A percentile compares a stretch with the other conserved stretches of the same genome.
Conservation (phyloP, 352 stramenopile genomes). For the Pythium sukuiense region DNA sequence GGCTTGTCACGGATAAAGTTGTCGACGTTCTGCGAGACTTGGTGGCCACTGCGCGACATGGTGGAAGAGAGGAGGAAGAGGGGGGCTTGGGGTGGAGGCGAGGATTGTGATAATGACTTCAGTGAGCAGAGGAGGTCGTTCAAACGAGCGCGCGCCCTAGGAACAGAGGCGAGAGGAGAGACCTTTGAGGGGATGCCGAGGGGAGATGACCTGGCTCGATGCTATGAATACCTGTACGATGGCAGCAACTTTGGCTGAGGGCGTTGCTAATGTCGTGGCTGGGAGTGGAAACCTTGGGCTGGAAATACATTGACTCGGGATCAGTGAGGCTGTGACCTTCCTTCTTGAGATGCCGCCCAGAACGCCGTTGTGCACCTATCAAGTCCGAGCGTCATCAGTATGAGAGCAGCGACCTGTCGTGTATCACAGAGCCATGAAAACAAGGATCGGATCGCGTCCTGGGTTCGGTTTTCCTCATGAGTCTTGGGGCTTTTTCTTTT, state of each 20-base stretch:
- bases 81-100: conserved; percentile 4
- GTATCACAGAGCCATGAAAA: conserved; percentile 1
- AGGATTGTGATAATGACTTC: conserved; percentile 11
- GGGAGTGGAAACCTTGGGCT: neutral
- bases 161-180: neutral
- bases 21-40: conserved; percentile 77
- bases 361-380: neutral
- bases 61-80: conserved; percentile 8
- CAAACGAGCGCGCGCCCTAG: neutral
- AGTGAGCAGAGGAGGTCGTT: neutral
- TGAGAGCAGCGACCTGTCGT: neutral
- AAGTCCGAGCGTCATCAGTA: neutral
- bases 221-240: conserved; percentile 20
- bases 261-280: too few relatives aligned
- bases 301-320: neutral
- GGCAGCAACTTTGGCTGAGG: too few relatives aligned
- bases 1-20: conserved; percentile 78
- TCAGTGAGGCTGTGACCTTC: neutral
- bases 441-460: conserved; percentile 6
- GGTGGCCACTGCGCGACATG: conserved; percentile 60
- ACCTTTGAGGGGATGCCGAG: neutral
- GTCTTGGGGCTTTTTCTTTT: conserved; percentile 2
- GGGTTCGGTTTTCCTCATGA: neutral
- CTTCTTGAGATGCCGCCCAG: neutral
- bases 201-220: neutral